These are phyloP conservation scores for Cladosporium halotolerans DNA, from an alignment of 2,329 filamentous ascomycete genomes.

Conservation along the genomic window DNA sequence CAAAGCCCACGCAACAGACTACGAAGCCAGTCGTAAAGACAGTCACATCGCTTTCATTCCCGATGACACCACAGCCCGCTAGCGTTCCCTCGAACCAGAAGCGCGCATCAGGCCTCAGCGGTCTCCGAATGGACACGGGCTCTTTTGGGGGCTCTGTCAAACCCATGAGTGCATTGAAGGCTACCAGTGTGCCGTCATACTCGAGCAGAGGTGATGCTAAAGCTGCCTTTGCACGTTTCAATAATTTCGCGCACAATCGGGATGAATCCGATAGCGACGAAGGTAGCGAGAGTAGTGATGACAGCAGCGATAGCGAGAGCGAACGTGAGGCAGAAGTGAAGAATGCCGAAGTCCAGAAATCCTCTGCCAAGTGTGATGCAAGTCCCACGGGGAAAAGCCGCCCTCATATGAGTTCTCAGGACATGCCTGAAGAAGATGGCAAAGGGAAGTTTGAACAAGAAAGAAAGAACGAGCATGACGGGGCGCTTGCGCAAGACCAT, in stretches of 20 bases:
- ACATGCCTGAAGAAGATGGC: neutral
- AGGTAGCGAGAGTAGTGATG: conserved; percentile 9
- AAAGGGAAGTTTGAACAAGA: too few relatives aligned
- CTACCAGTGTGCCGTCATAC: conserved; percentile 9
- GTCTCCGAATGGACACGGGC: neutral
- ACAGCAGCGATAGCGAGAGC: neutral
- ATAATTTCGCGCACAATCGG: conserved; percentile 12
- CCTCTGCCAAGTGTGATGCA: too few relatives aligned
- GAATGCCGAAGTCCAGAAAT: neutral
- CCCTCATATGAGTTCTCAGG: neutral
- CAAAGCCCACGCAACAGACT: neutral
- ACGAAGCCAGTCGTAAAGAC: neutral
- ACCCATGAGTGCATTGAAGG: neutral
- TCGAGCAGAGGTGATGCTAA: conserved; percentile 1
- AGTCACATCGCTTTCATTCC: conserved; percentile 3
- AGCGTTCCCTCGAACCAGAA: neutral
- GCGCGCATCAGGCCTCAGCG: neutral
- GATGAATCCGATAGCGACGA: conserved; percentile 12
- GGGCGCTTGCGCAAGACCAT: too few relatives aligned
- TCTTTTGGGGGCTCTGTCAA: conserved; percentile 1
- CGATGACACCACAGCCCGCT: neutral
- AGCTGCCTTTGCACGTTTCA: conserved; percentile 15
- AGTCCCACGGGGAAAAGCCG: too few relatives aligned
- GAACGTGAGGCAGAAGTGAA: neutral
- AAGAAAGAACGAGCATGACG: too few relatives aligned